Base-by-base conservation (phyloP, 345 rosid species). In the Populus pruinosa region DNA sequence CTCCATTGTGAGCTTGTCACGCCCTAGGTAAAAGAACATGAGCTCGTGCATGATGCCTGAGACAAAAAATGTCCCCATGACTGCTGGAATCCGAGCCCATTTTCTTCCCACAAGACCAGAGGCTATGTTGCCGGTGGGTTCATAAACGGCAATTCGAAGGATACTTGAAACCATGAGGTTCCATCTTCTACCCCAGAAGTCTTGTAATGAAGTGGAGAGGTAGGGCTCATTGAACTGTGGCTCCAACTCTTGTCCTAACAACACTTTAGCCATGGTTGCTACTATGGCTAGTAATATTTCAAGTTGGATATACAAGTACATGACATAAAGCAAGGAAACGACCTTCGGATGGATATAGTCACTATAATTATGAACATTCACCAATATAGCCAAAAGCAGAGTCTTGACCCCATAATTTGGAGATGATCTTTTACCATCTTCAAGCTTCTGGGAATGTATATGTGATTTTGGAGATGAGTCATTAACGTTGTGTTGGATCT, bases 161-260 rank as follows among this genome's bases (percentile, higher is more conserved):
- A 80, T 80, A 13, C 55, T 23, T 2, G 75, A 18, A 53, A 80
- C 82, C 66, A 62, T 49, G 41, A 75, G 72, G 66, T 80, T 80
- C 82, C 82, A 80, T 71, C 82, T 69, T 65, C 69, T 80, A 21
- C 82, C 75, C 82, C 79, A 80, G 20, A 80, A 80, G n/a, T 80
- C 82, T 25, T 79, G 80, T 18, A 83, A 63, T 7, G 71, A 76
- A 23, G 78, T 73, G 76, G 78, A 43, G 14, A 92, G 83, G 76
- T 77, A 87, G 0, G 94, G 94, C 74, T 87, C 76, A 47, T 89
- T 70, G 86, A 91, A 88, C 77, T 84, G 91, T 14, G 87, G 89
- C 80, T 89, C 92, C 0, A 89, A 85, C 82, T 85, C 85, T 0
- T 85, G 44, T 13, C 86, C 74, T 0, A 79, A 35, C 25, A 76